Evolutionary conservation across 352 stramenopile genomes (phyloP), one percentile per base, ranked within the genome.

Genomic region (Elongisporangium undulatum): DNA sequence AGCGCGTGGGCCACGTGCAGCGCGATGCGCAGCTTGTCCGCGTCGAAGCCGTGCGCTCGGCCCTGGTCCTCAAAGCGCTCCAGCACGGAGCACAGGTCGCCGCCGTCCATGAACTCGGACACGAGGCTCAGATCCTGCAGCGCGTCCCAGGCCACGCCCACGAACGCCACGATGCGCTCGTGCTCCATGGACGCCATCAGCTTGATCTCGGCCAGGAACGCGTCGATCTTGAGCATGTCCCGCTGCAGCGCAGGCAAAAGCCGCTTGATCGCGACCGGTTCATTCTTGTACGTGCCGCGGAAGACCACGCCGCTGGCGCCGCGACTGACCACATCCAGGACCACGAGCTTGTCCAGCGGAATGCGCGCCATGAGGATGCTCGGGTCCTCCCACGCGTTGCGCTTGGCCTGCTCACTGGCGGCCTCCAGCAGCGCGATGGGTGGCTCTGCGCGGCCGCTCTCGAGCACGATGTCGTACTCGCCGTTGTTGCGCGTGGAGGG

Each of bases 101-200:
- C 74, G 23, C 67, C 60, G 58, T 72, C 72, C 78, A 88, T 85
- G 54, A 83, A 86, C 59, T 86, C 78, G 19, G 67, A 81, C 49
- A 88, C 62, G 24, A 66, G 74, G 26, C 62, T 70, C 4, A 87
- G 49, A 39, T 87, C 75, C 48, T 62, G 72, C 0, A 83, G 68
- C 8, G 74, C 69, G 17, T 83, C 74, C 73, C 75, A 87, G 2
- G 75, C 77, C 16, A 87, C 73, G 17, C 77, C 77, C 4, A 83
- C 60, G n/a, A 87, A 85, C 3, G 59, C 54, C 8, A 87, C 75
- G 23, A 83, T 78, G 16, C 79, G 64, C 5, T 75, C 72, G 48
- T 87, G 77, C 13, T 80, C 74, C 53, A 85, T 66, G 5, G 71
- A 67, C 15, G 75, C 66, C 51, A 78, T 60, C 12, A 80, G 55